phyloP scores from a whole-genome alignment of 1,139 yeast species.

The Debaryomyces udenii region DNA sequence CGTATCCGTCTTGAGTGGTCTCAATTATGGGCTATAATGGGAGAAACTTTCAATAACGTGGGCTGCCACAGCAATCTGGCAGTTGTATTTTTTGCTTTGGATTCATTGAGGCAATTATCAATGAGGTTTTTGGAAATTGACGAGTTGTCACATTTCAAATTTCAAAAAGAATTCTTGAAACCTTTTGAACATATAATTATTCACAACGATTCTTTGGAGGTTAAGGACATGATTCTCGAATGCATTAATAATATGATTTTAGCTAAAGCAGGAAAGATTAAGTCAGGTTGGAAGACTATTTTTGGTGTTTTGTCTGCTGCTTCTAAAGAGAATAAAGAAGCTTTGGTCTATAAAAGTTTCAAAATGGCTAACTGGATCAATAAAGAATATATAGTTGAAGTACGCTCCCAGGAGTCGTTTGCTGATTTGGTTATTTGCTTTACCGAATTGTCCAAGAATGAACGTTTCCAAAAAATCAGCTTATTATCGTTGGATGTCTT shows the following conservation, averaged over 20 bases:
- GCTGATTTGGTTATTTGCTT: conserved; percentile 74
- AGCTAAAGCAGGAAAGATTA: conserved; percentile 72
- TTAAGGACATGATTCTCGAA: conserved; percentile 88
- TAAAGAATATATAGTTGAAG: conserved; percentile 61
- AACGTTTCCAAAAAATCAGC: conserved; percentile 76
- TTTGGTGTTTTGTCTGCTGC: conserved; percentile 75
- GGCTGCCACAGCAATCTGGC: conserved; percentile 79
- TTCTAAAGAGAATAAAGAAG: conserved; percentile 57
- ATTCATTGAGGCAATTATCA: conserved; percentile 89
- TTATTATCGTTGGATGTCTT: conserved; percentile 81
- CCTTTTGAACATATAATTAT: conserved; percentile 84
- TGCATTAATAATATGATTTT: conserved; percentile 85
- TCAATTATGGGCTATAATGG: conserved; percentile 92
- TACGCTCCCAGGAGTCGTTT: conserved; percentile 75
- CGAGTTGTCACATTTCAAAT: conserved; percentile 92
- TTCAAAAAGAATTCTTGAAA: conserved; percentile 89
- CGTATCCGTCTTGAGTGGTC: conserved; percentile 98
- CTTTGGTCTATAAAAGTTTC: conserved; percentile 64
- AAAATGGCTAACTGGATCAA: conserved; percentile 66
- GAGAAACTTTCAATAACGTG: conserved; percentile 81
- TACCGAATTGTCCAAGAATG: conserved; percentile 82
- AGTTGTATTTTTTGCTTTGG: conserved; percentile 88
- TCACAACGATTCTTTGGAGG: conserved; percentile 68
- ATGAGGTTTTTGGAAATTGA: conserved; percentile 92
- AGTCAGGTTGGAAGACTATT: conserved; percentile 95